Evolutionary conservation across 1,139 yeast species (phyloP), one percentile per base, ranked within the genome.

Genomic region (Dujonia santamariae): DNA sequence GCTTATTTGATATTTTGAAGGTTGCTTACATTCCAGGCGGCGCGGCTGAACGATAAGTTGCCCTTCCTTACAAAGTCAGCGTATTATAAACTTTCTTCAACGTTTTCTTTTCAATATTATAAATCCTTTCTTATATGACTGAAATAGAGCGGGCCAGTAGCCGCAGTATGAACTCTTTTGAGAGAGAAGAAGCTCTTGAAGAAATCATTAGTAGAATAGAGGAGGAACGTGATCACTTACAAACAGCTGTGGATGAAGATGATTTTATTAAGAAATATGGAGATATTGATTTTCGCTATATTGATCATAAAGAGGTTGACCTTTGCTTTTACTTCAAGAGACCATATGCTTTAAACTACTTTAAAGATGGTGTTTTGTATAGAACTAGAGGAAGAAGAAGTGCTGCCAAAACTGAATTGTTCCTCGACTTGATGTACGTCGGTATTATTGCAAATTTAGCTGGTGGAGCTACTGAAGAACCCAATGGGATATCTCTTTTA

Each of bases 401-500:
- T 12, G 66, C 79, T 5, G 63, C 72, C 1, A 69, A 68, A 33
- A 64, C 75, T 12, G 85, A 80, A 47, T 64, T 80, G 53, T 80
- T 80, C 44, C 55, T 79, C 33, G 85, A 80, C 51, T 66, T 80
- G 55, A 58, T 78, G 46, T 79, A 79, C 45, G 85, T 79, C 42
- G 85, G 84, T 3, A 73, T 80, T 35, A 75, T 78, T 22, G 77
- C 84, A 19, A 76, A 76, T 41, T 57, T 79, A 37, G 85, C 85
- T 0, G 67, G 75, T 2, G 58, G 56, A 30, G 83, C 82, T 0
- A 65, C 75, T 11, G 75, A 71, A 38, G 52, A 66, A 16, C 78
- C 80, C 14, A 54, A 67, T 26, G 79, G 80, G 26, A 52, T 50
- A 3, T 59, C 78, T 0, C 53, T 78, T 19, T 54, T 75, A 31